A percentile compares a stretch with the other conserved stretches of the same genome.
Evolutionary conservation across 2,329 filamentous ascomycete genomes (phyloP).

Genomic region (Coniella lustricola): DNA sequence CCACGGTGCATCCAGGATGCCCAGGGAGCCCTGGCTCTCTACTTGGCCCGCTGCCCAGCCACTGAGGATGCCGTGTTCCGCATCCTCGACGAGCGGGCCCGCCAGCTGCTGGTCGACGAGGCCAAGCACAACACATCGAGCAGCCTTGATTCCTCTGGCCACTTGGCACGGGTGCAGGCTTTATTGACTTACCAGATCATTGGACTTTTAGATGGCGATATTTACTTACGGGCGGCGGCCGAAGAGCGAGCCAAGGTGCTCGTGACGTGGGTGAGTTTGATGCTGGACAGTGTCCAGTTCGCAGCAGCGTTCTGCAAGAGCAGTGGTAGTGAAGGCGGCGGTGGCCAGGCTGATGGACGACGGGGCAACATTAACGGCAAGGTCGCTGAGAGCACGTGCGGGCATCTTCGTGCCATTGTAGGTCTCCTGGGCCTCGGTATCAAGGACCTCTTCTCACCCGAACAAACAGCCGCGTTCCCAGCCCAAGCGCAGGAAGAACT

Average conservation of each 20-base stretch:
- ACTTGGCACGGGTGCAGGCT: conserved; percentile 5
- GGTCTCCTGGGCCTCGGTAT: conserved; percentile 1
- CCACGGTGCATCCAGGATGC: conserved; percentile 16
- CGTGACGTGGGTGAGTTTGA: conserved; percentile 9
- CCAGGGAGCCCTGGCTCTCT: neutral
- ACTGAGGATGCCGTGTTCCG: conserved; percentile 15
- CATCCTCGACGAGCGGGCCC: conserved; percentile 9
- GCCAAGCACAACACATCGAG: neutral
- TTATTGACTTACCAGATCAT: conserved; percentile 10
- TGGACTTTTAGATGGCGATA: conserved; percentile 10
- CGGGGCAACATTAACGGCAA: too few species aligned
- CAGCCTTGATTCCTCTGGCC: conserved; percentile 7
- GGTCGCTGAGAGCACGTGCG: neutral
- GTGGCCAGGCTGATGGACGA: too few species aligned
- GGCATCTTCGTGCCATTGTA: neutral
- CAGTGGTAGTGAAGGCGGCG: too few species aligned
- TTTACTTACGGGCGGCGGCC: conserved; percentile 4
- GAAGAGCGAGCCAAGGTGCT: neutral
- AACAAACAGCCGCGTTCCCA: neutral
- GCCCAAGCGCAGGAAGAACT: conserved; percentile 7
- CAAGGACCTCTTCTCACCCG: neutral
- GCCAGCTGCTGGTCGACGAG: conserved; percentile 4
- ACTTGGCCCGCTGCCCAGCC: neutral
- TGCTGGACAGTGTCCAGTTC: conserved; percentile 16
- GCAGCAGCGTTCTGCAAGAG: conserved; percentile 8